Evolutionary conservation across 805 yeast genomes (phyloP), one percentile per base, ranked within the genome.

Genomic region (Hanseniaspora pseudoguilliermondii): DNA sequence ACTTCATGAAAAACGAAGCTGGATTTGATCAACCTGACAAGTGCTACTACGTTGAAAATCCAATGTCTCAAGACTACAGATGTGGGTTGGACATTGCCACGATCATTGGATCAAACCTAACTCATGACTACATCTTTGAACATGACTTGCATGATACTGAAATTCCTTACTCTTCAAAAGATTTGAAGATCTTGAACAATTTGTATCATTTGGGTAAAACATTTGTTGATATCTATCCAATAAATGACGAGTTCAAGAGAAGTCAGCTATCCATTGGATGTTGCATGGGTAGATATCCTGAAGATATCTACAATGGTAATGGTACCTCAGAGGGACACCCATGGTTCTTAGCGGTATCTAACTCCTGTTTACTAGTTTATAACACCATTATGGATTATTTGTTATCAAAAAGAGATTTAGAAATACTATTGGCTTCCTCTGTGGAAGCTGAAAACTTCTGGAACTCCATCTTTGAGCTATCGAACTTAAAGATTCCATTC

Each of bases 221-320:
- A 60, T 86, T 89, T 93, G 79, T 77, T 60, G 66, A 72, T 41
- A 70, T 93, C 55, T 90, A 84, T 64, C 95, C 95, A 5, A 77
- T 91, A 41, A 91, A 91, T 68, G 79, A 75, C 57, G 57, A 44
- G 29, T 52, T 52, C 21, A 65, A 69, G 27, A 68, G 71, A 49
- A 66, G 74, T 27, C 72, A 73, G 2, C 63, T 71, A 41, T 69
- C 66, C 65, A 48, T 65, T 23, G 78, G 77, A 2, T 82, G 83
- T 51, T 95, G 84, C 0, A 69, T 90, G 54, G 97, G 97, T 2
- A 75, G 97, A 64, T 90, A 90, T 64, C 96, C 97, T 0, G 97
- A 90, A 64, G 97, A 90, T 69, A 66, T 83, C 10, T 90, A 90
- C 67, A 83, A 90, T 66, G 96, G 96, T 0, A 70, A 73, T 58